These are phyloP conservation scores for Coemansia sp. DNA, from an alignment of 192 early-diverging fungal genomes.

Conservation along the genomic window DNA sequence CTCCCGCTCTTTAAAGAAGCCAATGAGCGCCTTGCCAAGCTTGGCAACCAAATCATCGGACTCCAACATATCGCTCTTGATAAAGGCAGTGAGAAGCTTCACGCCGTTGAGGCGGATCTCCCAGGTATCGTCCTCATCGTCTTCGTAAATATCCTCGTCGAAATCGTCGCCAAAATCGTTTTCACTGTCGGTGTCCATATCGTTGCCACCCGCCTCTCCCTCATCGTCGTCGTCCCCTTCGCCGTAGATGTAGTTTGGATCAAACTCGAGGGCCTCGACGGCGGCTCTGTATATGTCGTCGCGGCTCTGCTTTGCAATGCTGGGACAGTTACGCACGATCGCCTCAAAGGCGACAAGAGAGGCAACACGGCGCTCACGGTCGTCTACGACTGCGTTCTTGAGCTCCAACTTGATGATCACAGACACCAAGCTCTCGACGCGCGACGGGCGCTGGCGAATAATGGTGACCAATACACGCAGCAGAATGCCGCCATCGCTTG, in stretches of 20 bases:
- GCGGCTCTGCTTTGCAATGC: slow-evolving; percentile 5
- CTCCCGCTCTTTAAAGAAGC: slow-evolving; percentile 35
- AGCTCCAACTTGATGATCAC: slow-evolving; percentile 29
- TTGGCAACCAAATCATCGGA: slow-evolving; percentile 7
- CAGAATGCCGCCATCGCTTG: slow-evolving; percentile 24
- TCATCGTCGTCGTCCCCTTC: slow-evolving; percentile 8
- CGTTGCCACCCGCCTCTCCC: slow-evolving; percentile 5
- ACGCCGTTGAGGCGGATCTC: slow-evolving; percentile 38
- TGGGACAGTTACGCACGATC: slow-evolving; percentile 18
- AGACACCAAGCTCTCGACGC: slow-evolving; percentile 11
- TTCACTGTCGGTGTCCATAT: slow-evolving; percentile 29
- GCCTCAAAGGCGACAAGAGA: slow-evolving; percentile 39
- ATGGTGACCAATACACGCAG: slow-evolving; percentile 44
- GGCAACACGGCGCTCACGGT: slow-evolving; percentile 29
- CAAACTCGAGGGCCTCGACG: slow-evolving; percentile 20
- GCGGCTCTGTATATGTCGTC: slow-evolving; percentile 25
- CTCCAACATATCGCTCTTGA: slow-evolving; percentile 18
- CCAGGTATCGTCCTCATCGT: slow-evolving; percentile 45
- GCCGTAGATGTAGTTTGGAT: slow-evolving; percentile 46
- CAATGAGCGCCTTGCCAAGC: slow-evolving; percentile 24
- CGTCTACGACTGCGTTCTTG: slow-evolving; percentile 14
- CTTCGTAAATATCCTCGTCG: slow-evolving; percentile 41
- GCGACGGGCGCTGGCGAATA: slow-evolving; percentile 34
- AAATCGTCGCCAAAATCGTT: slow-evolving; percentile 42
- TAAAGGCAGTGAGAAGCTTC: slow-evolving; percentile 32